A percentile compares a stretch with the other conserved stretches of the same genome.
Conservation (phyloP, 2,329 filamentous ascomycete species). For the Leptographium radiaticola region DNA sequence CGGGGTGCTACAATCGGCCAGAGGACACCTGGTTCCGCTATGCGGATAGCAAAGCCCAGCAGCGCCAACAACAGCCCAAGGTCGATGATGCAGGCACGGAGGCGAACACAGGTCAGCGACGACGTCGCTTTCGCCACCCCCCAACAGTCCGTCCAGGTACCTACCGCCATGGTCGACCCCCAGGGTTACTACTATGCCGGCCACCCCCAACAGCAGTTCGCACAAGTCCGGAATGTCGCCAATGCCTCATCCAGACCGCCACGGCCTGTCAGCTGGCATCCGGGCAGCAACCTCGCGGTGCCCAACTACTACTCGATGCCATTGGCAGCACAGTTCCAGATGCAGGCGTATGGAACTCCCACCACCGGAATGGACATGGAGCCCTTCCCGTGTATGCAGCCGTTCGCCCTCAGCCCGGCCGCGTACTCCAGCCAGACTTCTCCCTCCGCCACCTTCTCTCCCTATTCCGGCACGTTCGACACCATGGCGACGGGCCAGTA, state of each 20-base stretch:
- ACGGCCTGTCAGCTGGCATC: conserved; percentile 67
- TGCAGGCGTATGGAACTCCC: neutral
- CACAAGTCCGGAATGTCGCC: neutral
- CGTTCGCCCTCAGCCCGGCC: conserved; percentile 37
- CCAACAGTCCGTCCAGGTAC: neutral
- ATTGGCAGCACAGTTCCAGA: neutral
- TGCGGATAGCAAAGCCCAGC: conserved; percentile 48
- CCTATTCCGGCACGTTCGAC: conserved; percentile 25
- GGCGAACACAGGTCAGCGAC: conserved; percentile 45
- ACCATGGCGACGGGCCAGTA: conserved; percentile 21
- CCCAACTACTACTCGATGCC: conserved; percentile 10
- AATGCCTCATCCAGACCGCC: conserved; percentile 16
- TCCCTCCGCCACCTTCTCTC: conserved; percentile 40
- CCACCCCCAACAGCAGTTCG: conserved; percentile 4
- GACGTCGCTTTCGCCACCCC: conserved; percentile 1
- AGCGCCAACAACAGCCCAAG: conserved; percentile 56
- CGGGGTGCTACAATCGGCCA: conserved; percentile 35
- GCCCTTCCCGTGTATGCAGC: conserved; percentile 25
- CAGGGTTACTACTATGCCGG: conserved; percentile 13
- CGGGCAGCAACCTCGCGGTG: conserved; percentile 36
- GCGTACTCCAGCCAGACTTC: conserved; percentile 47
- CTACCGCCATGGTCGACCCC: neutral
- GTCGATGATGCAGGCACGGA: conserved; percentile 33
- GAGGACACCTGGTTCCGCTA: conserved; percentile 30
- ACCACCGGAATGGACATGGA: conserved; percentile 16